Evolutionary conservation across 2,329 filamentous ascomycete species (phyloP).

Genomic region (Colletotrichum eleusines): DNA sequence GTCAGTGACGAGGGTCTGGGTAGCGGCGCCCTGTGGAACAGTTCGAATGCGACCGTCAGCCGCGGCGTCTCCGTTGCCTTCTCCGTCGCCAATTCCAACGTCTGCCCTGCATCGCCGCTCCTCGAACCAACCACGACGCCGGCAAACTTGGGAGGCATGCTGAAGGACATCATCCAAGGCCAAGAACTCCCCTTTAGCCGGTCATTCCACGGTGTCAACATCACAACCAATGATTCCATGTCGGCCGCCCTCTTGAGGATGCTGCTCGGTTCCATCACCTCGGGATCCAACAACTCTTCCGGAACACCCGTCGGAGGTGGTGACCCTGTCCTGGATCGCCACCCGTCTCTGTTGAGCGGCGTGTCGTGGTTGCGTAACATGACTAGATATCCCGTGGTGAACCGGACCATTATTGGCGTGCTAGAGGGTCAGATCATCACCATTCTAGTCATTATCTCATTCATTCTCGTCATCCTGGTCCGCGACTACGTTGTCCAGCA

Average conservation of each 20-base stretch:
- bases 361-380: constrained; percentile 69
- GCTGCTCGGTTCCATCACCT: constrained; percentile 46
- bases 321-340: constrained; percentile 42
- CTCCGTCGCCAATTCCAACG: constrained; percentile 45
- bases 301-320: constrained; percentile 24
- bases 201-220: constrained; percentile 49
- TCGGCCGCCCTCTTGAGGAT: constrained; percentile 50
- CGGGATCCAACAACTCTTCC: constrained; percentile 40
- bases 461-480: constrained; percentile 97
- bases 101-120: constrained; percentile 53
- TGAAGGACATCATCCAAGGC: constrained; percentile 50
- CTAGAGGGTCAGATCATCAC: constrained; percentile 96
- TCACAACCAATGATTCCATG: constrained; percentile 50
- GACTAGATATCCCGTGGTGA: constrained; percentile 78
- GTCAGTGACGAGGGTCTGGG: constrained; percentile 81
- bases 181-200: constrained; percentile 47
- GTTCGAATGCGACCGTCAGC: constrained; percentile 36
- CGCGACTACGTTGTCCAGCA: constrained; percentile 98
- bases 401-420: constrained; percentile 83
- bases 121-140: constrained; percentile 47
- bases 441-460: constrained; percentile 88
- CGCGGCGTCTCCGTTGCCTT: constrained; percentile 35
- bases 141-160: constrained; percentile 48
- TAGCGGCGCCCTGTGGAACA: constrained; percentile 45
- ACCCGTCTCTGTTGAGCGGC: constrained; percentile 66